Percentiles rank a stretch among this genome's conserved stretches.
phyloP scores from a whole-genome alignment of 1,284 basidiomycete species.

The Ceratobasidium sp. region DNA sequence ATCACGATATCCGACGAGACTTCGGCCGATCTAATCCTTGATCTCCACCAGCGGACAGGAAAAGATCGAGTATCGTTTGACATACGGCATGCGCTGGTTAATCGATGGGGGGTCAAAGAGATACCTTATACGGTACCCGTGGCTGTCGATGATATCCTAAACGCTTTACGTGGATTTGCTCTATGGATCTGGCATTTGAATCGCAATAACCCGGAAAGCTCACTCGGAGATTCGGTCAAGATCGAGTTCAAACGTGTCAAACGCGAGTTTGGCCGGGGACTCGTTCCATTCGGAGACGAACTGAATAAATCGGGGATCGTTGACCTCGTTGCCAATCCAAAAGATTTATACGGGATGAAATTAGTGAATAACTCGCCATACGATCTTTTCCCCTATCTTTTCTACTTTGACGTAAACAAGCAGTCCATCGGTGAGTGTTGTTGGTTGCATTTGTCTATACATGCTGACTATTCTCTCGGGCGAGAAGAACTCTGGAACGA shows the following conservation, averaged over 20 bases:
- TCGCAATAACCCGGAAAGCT: neutral
- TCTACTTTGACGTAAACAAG: slow-evolving; percentile 4
- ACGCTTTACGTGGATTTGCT: neutral
- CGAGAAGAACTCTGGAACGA: neutral
- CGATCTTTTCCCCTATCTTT: slow-evolving; percentile 18
- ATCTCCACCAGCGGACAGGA: neutral
- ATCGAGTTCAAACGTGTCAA: slow-evolving; percentile 19
- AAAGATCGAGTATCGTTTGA: neutral
- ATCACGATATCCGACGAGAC: neutral
- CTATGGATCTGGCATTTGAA: slow-evolving; percentile 25
- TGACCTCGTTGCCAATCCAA: neutral
- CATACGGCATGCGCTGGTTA: neutral
- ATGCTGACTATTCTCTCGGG: neutral
- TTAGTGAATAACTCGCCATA: neutral
- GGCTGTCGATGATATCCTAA: neutral
- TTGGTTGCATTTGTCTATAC: neutral
- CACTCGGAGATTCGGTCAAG: neutral
- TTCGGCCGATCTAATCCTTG: neutral
- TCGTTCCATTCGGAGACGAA: neutral
- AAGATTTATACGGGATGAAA: slow-evolving; percentile 7
- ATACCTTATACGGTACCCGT: slow-evolving; percentile 1
- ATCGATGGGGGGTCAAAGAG: slow-evolving; percentile 1
- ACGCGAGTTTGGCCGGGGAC: neutral
- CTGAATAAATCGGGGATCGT: slow-evolving; percentile 12
- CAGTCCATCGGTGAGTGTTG: slow-evolving; percentile 22